Base-by-base conservation (phyloP, 164 flowering plant species). In the Umbilicus rupestris region DNA sequence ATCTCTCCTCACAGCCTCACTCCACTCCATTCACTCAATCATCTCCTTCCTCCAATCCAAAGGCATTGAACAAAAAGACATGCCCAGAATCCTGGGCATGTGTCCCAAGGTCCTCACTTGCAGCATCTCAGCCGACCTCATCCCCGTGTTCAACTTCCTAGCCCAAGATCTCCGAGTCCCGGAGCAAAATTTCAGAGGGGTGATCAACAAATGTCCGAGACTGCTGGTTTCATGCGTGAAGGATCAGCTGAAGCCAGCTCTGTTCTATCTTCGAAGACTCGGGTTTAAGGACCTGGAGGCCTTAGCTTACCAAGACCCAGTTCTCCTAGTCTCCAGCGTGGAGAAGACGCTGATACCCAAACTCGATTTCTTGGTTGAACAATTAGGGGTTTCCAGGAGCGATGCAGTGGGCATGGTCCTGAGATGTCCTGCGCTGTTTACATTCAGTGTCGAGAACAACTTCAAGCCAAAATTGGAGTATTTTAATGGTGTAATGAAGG, bases 401-500 rank as follows among this genome's bases (percentile, higher is more conserved):
- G 97, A 90, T 63, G 95, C 81, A 0, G 80, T 81, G 31, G 83
- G 73, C 39, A 89, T 94, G 99, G 90, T 85, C n/a, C 52, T 82
- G 72, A 85, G 96, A 70, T 94, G 89, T 55, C 97, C 96, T 0
- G 82, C 79, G 37, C 62, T 94, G 72, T 83, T 94, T 39, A 94
- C 99, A n/a, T 94, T 80, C 79, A 94, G 96, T 69, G 63, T 91
- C 20, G 92, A 91, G 76, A 89, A 85, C 20, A 94, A 91, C 67
- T 87, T 78, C 58, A 85, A 83, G 84, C 99, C 99, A 1, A 94
- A 91, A 73, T 79, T 86, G 39, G 92, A 84, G 69, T 94, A 87
- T 33, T 89, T 81, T 65, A 30, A 39, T 7, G 73, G 30, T 63
- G 89, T 78, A 67, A 89, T 94, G 95, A 74, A 66, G 39, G 86